Conservation (phyloP, 2,329 filamentous ascomycete species). For the Sporothrix euskadiensis region DNA sequence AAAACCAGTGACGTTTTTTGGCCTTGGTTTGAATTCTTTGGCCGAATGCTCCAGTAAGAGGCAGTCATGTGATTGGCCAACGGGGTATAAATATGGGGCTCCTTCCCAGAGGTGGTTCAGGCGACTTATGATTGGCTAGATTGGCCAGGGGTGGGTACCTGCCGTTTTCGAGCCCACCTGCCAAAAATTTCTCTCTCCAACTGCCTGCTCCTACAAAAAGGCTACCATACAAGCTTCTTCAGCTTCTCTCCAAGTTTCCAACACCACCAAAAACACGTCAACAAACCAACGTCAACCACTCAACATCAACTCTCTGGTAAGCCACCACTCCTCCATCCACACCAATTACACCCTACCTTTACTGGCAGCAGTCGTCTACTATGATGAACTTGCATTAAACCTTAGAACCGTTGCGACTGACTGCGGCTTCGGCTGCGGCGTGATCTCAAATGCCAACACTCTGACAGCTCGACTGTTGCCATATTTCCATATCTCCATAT, state of each 20-base stretch:
- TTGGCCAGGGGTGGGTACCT: not conserved
- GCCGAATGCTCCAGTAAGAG: not conserved
- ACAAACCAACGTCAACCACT: not conserved
- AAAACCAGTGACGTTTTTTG: slow-evolving; percentile 24
- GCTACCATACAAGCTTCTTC: not conserved
- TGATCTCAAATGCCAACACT: slow-evolving; percentile 56
- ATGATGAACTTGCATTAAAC: slow-evolving; percentile 55
- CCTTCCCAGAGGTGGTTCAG: no score
- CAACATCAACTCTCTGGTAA: slow-evolving; percentile 7
- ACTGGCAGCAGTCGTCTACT: slow-evolving; percentile 1
- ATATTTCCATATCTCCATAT: not conserved
- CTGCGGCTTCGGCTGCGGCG: slow-evolving; percentile 47
- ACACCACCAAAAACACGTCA: slow-evolving; percentile 2
- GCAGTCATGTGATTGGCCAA: slow-evolving; percentile 11
- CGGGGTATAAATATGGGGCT: not conserved
- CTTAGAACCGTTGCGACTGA: slow-evolving; percentile 63
- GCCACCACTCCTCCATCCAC: not conserved
- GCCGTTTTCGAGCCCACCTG: not conserved
- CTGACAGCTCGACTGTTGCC: slow-evolving; percentile 31
- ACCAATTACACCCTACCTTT: no score
- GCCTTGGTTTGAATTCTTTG: not conserved
- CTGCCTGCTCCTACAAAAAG: not conserved
- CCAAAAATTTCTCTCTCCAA: slow-evolving; percentile 1
- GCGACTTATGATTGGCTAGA: not conserved
- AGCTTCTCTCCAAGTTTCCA: not conserved